Base-by-base conservation (phyloP, 345 rosid species). In the Reutealis trisperma region DNA sequence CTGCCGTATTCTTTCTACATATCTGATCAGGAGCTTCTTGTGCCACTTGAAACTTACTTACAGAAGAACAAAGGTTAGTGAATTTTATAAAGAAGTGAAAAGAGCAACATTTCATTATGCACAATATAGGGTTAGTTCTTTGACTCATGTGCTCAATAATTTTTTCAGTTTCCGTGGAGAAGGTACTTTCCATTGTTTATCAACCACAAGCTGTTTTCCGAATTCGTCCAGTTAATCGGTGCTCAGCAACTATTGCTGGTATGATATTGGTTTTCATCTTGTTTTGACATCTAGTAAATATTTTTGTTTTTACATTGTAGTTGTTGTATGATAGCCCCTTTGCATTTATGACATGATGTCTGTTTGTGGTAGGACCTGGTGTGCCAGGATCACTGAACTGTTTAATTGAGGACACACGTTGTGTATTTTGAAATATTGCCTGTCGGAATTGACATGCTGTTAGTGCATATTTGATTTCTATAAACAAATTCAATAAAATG, bases 191-290 rank as follows among this genome's bases (percentile, higher is more conserved):
- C 0, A 96, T 96, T 52, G 94, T 96, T 72, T 96, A 91, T 90
- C 99, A 96, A 78, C 97, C 93, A 19, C 98, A 96, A 78, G 99
- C 98, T 75, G 81, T 96, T 85, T 96, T 94, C 76, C 84, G 98
- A 62, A 96, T 94, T 76, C 95, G 97, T 27, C 91, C 99, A 0
- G 92, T 96, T 45, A 96, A 87, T 64, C 92, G 96, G 7, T 92
- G 97, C 83, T 91, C 98, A 5, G 91, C 97, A 4, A 91, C 97
- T 6, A 94, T 94, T 82, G 90, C 97, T 78, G 98, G 98, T 96
- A 80, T 76, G 84, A 30, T 30, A 44, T 37, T 72, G n/a, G 14
- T 57, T 51, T 72, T 22, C 63, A 65, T 75, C 21, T 74, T 25
- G 49, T n/a, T 18, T 8, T 7, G 44, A 47, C 19, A 8, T 66